Conservation (phyloP, 257 asterid species). For the Solanum sparsipilum region DNA sequence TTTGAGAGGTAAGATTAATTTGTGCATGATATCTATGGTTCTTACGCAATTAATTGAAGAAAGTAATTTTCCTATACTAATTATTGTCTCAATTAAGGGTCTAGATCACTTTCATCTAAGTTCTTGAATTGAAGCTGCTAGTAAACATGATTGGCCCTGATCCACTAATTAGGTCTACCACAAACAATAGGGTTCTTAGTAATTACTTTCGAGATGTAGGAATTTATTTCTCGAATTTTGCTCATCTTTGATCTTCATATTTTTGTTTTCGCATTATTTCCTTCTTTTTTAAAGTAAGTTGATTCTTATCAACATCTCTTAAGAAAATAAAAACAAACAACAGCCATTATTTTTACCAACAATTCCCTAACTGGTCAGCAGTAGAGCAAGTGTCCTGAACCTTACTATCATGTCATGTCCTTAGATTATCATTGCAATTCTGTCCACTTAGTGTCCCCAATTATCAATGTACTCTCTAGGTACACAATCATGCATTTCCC, state of each 20-base stretch:
- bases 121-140: not conserved
- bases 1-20: not conserved
- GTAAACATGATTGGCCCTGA: not conserved
- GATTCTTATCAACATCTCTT: not conserved
- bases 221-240: not conserved
- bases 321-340: not conserved
- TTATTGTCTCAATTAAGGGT: not conserved
- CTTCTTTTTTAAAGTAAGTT: not conserved
- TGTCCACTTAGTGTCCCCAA: not conserved
- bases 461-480: not conserved
- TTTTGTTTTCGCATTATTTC: not conserved
- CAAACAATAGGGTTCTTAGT: not conserved
- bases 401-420: not conserved
- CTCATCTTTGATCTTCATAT: not conserved
- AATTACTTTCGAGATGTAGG: not conserved
- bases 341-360: not conserved
- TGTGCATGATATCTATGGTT: not conserved
- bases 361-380: not conserved
- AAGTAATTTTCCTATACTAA: not conserved
- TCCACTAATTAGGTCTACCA: not conserved
- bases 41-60: not conserved
- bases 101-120: not conserved
- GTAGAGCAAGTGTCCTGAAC: not conserved
- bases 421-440: not conserved
- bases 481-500: not conserved